Percentiles rank a stretch among this genome's conserved stretches.
Conservation (phyloP, 2,329 filamentous ascomycete genomes). For the Aspergillus alliaceus region DNA sequence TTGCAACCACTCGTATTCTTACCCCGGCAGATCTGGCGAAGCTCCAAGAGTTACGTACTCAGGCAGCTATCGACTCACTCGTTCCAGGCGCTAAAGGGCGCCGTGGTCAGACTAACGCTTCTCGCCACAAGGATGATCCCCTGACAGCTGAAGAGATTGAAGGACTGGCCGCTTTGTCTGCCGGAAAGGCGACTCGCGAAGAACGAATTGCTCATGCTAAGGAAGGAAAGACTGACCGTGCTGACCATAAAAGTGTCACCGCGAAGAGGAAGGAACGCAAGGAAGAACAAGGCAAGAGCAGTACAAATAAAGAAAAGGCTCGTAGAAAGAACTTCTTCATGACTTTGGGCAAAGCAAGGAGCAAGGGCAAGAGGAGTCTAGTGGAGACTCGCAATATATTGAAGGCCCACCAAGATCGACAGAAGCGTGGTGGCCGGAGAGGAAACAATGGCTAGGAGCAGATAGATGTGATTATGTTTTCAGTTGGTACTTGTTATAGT, state of each 20-base stretch:
- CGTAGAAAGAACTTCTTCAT: conserved; percentile 98
- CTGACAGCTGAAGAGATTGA: conserved; percentile 91
- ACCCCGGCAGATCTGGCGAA: conserved; percentile 96
- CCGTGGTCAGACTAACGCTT: conserved; percentile 50
- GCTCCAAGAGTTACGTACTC: conserved; percentile 79
- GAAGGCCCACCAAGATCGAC: conserved; percentile 76
- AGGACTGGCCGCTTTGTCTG: conserved; percentile 70
- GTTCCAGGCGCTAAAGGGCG: conserved; percentile 47
- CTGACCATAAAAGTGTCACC: conserved; percentile 81
- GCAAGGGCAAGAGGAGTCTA: conserved; percentile 92
- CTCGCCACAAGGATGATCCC: conserved; percentile 78
- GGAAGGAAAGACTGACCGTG: conserved; percentile 74
- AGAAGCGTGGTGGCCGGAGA: conserved; percentile 79
- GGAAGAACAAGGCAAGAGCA: conserved; percentile 85
- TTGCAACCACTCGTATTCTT: conserved; percentile 90
- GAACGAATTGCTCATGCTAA: conserved; percentile 81
- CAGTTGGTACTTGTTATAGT: neutral
- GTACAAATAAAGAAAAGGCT: conserved; percentile 95
- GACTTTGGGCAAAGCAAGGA: conserved; percentile 94
- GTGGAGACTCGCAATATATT: conserved; percentile 79
- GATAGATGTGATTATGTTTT: neutral
- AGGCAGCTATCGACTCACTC: conserved; percentile 67
- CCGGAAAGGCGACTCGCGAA: conserved; percentile 80
- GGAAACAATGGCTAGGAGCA: conserved; percentile 57
- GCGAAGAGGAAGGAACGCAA: conserved; percentile 86